Base-by-base conservation (phyloP, 495 filamentous ascomycete species). In the Penicillium coprophilum region DNA sequence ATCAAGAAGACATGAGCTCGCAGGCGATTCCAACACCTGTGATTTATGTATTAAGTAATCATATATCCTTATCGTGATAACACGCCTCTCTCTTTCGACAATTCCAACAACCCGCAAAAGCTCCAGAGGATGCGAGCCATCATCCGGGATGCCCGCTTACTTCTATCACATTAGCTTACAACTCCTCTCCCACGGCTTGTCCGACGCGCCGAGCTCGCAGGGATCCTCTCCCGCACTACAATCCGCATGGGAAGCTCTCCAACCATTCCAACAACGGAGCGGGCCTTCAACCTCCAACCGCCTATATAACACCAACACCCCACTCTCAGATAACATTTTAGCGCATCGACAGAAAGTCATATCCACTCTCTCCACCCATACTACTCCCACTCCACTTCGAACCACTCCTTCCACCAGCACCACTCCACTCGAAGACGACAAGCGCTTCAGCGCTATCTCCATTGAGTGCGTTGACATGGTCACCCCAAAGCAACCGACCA, bases 111-210 rank as follows among this genome's bases (percentile, higher is more conserved):
- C 9, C 27, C 28, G 44, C 40, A 32, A 17, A 32, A 17, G 34
- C 52, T 44, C 27, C 50, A 47, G 24, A 46, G 46, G 44, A 68
- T 66, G 62, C 71, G 72, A 75, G 56, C 53, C 50, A 65, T 69
- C 59, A 57, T 60, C 61, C 72, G 71, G 66, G 53, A 86, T 89
- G 91, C 89, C 89, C 75, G 85, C 88, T 32, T 96, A 94, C 73
- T 92, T 91, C 72, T 98, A 92, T 64, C 93, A 97, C 65, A 70
- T 98, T 28, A 85, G 86, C 62, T 83, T 98, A 65, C 93, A 97
- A 79, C 78, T 97, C 13, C 64, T 74, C 39, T 46, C 43, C 6
- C 52, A 58, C 50, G 87, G 87, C 71, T 70, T 82, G 57, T 72
- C 78, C 15, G 10, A 20, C 4, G 27, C 10, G 0, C 48, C 60